Percentiles rank a stretch among this genome's conserved stretches.
Evolutionary conservation across 345 rosid genomes (phyloP).

Genomic region (Lumnitzera littorea): DNA sequence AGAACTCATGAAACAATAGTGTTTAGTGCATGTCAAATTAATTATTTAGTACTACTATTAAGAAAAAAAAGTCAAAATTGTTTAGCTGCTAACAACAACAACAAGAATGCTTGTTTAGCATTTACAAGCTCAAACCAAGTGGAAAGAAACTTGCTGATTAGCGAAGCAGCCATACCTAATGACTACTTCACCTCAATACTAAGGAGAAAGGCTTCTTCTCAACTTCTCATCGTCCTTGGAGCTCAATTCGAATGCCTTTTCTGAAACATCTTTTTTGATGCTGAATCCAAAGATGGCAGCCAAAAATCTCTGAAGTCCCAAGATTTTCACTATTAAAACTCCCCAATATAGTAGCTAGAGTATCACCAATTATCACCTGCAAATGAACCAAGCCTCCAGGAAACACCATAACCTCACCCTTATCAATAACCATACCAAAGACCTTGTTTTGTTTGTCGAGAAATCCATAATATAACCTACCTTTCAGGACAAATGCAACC

Average conservation of each 20-base stretch:
- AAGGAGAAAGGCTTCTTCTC: slow-evolving; percentile 46
- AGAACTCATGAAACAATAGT: too few relatives aligned
- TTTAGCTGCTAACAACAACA: too few relatives aligned
- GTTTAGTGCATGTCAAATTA: too few relatives aligned
- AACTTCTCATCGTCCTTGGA: slow-evolving; percentile 44
- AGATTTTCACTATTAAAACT: slow-evolving; percentile 76
- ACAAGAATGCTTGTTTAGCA: not conserved
- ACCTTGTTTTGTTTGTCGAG: slow-evolving; percentile 51
- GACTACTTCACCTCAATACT: not conserved
- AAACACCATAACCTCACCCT: slow-evolving; percentile 85
- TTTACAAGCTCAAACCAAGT: not conserved
- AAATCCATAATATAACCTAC: slow-evolving; percentile 72
- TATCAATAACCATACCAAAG: slow-evolving; percentile 60
- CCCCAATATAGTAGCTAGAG: slow-evolving; percentile 52
- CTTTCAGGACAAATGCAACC: slow-evolving; percentile 50
- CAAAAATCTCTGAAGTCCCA: slow-evolving; percentile 52
- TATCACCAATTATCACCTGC: slow-evolving; percentile 76
- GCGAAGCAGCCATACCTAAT: too few relatives aligned
- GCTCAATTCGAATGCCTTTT: slow-evolving; percentile 73
- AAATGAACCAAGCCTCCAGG: slow-evolving; percentile 75
- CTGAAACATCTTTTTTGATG: slow-evolving; percentile 47
- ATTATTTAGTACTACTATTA: too few relatives aligned
- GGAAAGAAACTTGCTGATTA: not conserved
- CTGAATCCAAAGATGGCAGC: slow-evolving; percentile 69
- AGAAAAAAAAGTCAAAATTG: too few relatives aligned